Base-by-base conservation (phyloP, 2,329 filamentous ascomycete species). In the Penicillium sp. region DNA sequence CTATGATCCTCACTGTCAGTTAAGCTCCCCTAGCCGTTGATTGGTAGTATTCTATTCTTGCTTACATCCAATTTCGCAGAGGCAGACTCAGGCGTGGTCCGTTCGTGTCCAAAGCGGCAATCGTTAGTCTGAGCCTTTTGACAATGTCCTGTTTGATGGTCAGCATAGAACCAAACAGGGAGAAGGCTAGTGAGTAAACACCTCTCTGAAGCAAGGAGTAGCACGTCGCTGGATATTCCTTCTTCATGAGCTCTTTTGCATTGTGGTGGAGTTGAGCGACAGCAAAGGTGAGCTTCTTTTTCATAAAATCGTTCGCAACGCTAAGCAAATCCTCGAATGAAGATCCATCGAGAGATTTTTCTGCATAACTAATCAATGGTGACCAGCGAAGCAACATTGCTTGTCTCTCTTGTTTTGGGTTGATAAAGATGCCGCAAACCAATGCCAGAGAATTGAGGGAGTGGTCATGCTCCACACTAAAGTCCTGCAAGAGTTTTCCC, bases 311-410 rank as follows among this genome's bases (percentile, higher is more conserved):
- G 27, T 34, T 51, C 1, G 48, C 51, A 19, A 25, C n/a, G 2
- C 11, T 27, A n/a, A 51, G 36, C 35, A 53, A 27, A 8, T 18
- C 22, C 7, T 41, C 35, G 8, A 19, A 27, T 13, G 43, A 44
- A 14, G 18, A 33, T 3, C 13, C 40, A 13, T 39, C 40, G n/a
- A 27, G 12, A 33, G 19, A 9, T 3, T 22, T 28, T 7, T 7
- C 11, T 16, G 29, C 27, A n/a, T 16, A 27, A 14, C 13, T 11
- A 8, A 18, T 47, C 25, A 53, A 5, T 3, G 51, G 42, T 11
- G 51, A 53, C 51, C 51, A 53, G 12, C 30, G 35, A 29, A 51
- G 48, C 27, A 53, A 13, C 8, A 40, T 35, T 10, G 42, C 19
- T 19, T 41, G 19, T 1, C 2, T 36, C 14, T 41, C 14, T 29